Percentiles rank a stretch among this genome's conserved stretches.
Conservation (phyloP, 176 grass and related monocot genomes). For the Hsuehochloa calcarea region DNA sequence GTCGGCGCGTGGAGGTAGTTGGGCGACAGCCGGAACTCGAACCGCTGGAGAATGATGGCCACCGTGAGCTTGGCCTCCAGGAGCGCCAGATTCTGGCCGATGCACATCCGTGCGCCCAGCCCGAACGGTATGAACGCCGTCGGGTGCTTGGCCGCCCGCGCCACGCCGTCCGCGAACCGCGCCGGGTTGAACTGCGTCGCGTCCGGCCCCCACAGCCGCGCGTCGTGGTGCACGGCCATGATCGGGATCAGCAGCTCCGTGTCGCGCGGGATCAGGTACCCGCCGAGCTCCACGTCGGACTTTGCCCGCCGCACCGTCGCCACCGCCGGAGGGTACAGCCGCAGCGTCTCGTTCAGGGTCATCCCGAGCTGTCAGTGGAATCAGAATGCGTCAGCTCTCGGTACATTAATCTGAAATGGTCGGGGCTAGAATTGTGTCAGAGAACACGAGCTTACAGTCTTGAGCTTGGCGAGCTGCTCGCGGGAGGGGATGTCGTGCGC, state of each 20-base stretch:
- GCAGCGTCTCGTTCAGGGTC: constrained; percentile 95
- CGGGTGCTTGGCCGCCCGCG: constrained; percentile 63
- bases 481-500: constrained; percentile 54
- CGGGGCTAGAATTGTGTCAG: background rate
- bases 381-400: constrained; percentile 16
- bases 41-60: constrained; percentile 84
- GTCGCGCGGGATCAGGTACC: constrained; percentile 69
- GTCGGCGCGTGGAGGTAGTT: constrained; percentile 92
- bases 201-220: constrained; percentile 74
- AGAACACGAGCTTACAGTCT: constrained; percentile 51
- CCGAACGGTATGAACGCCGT: constrained; percentile 95
- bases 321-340: constrained; percentile 94
- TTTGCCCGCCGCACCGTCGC: constrained; percentile 88
- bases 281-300: constrained; percentile 71
- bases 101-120: constrained; percentile 88
- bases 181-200: constrained; percentile 87
- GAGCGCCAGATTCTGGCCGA: constrained; percentile 93
- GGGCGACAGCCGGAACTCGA: constrained; percentile 76
- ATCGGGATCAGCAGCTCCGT: constrained; percentile 95
- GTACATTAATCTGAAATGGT: background rate
- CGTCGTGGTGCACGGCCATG: constrained; percentile 96
- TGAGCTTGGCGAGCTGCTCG: constrained; percentile 84
- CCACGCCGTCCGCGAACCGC: constrained; percentile 63
- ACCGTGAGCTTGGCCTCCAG: constrained; percentile 87
- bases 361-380: constrained; percentile 62